phyloP scores from a whole-genome alignment of 768 basidiomycete species.

The Suillus spraguei region DNA sequence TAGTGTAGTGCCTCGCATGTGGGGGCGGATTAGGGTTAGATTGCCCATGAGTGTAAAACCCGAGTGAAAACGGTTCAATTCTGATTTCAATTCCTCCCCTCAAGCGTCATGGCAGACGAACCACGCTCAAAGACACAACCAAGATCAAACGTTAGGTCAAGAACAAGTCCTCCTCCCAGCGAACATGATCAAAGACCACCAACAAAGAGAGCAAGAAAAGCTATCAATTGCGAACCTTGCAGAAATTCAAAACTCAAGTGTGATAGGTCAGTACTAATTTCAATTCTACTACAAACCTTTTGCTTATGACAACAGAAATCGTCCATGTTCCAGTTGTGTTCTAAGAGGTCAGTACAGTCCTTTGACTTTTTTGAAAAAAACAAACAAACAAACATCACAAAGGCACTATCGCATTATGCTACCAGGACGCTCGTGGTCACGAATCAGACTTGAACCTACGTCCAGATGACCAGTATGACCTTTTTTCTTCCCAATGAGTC shows the following conservation, averaged over 20 bases:
- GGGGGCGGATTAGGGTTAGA: slow-evolving; percentile 9
- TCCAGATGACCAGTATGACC: slow-evolving; percentile 49
- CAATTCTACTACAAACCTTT: not conserved
- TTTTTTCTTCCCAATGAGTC: not conserved
- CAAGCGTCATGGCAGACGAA: slow-evolving; percentile 3
- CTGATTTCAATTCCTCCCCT: not conserved
- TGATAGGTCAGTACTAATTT: slow-evolving; percentile 57
- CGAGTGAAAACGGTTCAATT: slow-evolving; percentile 4
- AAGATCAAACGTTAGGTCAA: slow-evolving; percentile 43
- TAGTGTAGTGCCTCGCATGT: slow-evolving; percentile 4
- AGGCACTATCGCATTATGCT: slow-evolving; percentile 83
- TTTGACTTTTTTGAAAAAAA: slow-evolving; percentile 10
- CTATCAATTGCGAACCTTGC: slow-evolving; percentile 89
- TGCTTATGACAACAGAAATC: slow-evolving; percentile 51
- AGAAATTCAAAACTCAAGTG: slow-evolving; percentile 88
- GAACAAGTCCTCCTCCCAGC: slow-evolving; percentile 48
- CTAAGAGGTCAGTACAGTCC: slow-evolving; percentile 59
- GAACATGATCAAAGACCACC: slow-evolving; percentile 67
- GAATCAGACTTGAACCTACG: slow-evolving; percentile 57
- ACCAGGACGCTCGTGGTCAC: slow-evolving; percentile 71
- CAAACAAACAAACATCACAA: slow-evolving; percentile 20
- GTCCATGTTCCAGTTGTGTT: slow-evolving; percentile 88
- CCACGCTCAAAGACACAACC: slow-evolving; percentile 3
- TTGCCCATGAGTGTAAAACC: slow-evolving; percentile 6
- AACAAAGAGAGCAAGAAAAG: slow-evolving; percentile 82